Evolutionary conservation across 2,329 filamentous ascomycete genomes (phyloP).

Genomic region (Nakataea oryzae): DNA sequence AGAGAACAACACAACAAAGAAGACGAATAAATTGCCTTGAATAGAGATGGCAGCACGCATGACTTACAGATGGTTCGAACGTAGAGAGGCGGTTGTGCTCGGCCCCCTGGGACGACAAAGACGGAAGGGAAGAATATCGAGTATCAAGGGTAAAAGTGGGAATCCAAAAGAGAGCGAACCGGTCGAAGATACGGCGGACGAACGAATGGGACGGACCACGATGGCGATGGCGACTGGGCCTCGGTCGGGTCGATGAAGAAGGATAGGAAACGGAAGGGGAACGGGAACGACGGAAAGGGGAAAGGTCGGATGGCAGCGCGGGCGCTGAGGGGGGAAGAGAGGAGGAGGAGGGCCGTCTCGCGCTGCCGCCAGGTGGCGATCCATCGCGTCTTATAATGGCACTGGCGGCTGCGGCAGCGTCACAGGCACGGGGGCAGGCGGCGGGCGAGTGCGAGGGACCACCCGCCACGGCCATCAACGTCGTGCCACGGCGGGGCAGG

Average conservation of each 20-base stretch:
- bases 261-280: background rate
- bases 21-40: background rate
- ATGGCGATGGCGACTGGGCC: background rate
- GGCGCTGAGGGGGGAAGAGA: background rate
- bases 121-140: background rate
- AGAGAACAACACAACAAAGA: background rate
- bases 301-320: conserved; percentile 6
- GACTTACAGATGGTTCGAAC: background rate
- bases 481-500: background rate
- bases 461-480: background rate
- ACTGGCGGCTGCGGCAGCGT: too few relatives aligned
- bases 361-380: too few relatives aligned
- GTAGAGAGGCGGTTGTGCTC: background rate
- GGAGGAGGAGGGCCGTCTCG: background rate
- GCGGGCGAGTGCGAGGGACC: background rate
- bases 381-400: background rate
- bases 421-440: too few relatives aligned
- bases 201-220: background rate
- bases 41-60: background rate
- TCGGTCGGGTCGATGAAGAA: conserved; percentile 17
- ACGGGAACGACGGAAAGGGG: conserved; percentile 10
- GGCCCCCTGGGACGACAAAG: background rate
- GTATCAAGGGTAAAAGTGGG: background rate
- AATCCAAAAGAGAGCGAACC: background rate
- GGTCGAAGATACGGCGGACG: background rate